A percentile compares a stretch with the other conserved stretches of the same genome.
Conservation (phyloP, 2,329 filamentous ascomycete species). For the Cladosporium sp. region DNA sequence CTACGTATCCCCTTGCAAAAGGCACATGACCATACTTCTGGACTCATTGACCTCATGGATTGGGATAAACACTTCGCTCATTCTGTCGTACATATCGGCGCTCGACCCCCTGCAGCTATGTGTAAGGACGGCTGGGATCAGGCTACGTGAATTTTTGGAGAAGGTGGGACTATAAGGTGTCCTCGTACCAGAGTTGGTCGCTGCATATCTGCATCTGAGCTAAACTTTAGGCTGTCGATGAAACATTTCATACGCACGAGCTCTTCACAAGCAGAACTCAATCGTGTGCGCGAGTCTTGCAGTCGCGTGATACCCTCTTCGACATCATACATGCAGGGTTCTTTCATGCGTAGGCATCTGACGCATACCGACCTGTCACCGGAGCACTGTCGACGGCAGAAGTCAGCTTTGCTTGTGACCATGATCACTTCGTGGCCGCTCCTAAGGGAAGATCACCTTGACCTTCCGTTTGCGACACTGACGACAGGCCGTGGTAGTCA, state of each 20-base stretch:
- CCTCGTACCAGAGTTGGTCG: too few relatives aligned
- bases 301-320: neutral
- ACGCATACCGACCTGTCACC: neutral
- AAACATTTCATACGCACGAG: neutral
- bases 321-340: neutral
- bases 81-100: too few relatives aligned
- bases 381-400: neutral
- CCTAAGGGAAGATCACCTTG: neutral
- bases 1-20: too few relatives aligned
- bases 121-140: too few relatives aligned
- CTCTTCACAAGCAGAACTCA: neutral
- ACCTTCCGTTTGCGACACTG: neutral
- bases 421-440: neutral
- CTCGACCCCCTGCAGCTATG: too few relatives aligned
- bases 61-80: too few relatives aligned
- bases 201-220: neutral
- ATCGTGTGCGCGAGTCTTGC: neutral
- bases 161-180: too few relatives aligned
- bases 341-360: neutral
- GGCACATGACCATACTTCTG: too few relatives aligned
- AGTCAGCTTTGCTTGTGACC: neutral
- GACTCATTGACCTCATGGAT: too few relatives aligned
- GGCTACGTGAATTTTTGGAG: too few relatives aligned
- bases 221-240: neutral
- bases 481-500: neutral